Conservation (phyloP, 2,329 filamentous ascomycete species). For the Fusarium chaquense region DNA sequence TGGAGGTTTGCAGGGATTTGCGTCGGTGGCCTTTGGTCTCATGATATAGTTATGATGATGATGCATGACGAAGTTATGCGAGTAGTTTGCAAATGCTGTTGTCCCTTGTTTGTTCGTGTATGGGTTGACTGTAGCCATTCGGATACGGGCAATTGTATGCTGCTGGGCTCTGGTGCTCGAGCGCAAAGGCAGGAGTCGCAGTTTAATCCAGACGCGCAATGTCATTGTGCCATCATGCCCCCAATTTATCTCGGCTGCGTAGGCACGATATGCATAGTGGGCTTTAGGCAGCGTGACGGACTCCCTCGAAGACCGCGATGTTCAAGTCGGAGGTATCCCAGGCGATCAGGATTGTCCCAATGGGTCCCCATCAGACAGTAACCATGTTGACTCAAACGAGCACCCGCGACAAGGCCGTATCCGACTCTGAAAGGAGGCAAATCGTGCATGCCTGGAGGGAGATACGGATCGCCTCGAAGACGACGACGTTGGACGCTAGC, state of each 20-base stretch:
- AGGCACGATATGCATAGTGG: neutral
- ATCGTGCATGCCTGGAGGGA: neutral
- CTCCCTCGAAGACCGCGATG: neutral
- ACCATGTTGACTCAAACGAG: neutral
- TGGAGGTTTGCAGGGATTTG: slow-evolving; percentile 42
- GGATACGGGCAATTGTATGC: too few species aligned
- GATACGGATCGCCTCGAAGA: neutral
- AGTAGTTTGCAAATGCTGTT: neutral
- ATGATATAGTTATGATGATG: neutral
- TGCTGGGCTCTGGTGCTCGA: too few species aligned
- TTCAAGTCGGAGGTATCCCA: neutral
- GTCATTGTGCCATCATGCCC: too few species aligned
- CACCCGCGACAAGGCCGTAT: neutral
- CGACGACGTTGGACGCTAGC: neutral
- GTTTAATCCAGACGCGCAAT: neutral
- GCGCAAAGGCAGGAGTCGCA: neutral
- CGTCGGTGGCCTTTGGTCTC: slow-evolving; percentile 38
- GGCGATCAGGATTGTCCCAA: neutral
- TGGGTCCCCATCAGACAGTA: neutral
- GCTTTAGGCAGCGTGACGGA: neutral
- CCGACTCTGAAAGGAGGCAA: neutral
- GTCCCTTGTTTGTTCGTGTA: too few species aligned
- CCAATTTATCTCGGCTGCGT: neutral
- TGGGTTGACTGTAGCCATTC: neutral
- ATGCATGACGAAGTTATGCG: neutral